Conservation (phyloP, 352 stramenopile species). For the Thalassiosira pacifica region DNA sequence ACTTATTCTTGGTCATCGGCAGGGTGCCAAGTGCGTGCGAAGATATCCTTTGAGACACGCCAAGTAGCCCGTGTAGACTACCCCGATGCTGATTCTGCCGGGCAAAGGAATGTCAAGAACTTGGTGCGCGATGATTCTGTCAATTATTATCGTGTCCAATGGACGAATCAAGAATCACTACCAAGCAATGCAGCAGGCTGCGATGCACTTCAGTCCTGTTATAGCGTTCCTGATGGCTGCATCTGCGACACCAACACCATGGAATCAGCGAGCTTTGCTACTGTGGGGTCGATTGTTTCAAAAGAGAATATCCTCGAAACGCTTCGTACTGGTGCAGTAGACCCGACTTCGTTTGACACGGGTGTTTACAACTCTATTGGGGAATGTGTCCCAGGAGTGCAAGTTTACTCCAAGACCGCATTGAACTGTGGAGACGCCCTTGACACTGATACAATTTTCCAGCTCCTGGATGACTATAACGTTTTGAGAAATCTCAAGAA, state of each 20-base stretch:
- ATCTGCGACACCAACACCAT: slow-evolving; percentile 38
- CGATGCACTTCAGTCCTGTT: slow-evolving; percentile 7
- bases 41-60: slow-evolving; percentile 12
- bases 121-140: slow-evolving; percentile 4
- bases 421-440: slow-evolving; percentile 27
- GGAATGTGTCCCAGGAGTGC: slow-evolving; percentile 9
- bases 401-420: slow-evolving; percentile 13
- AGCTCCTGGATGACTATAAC: slow-evolving; percentile 13
- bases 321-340: slow-evolving; percentile 21
- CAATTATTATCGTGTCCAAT: slow-evolving; percentile 6
- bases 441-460: slow-evolving; percentile 22
- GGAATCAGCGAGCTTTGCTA: neutral
- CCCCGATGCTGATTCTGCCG: slow-evolving; percentile 3
- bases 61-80: slow-evolving; percentile 6
- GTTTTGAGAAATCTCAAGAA: slow-evolving; percentile 48
- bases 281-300: slow-evolving; percentile 10
- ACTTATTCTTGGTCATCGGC: slow-evolving; percentile 16
- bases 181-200: slow-evolving; percentile 1
- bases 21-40: neutral
- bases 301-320: slow-evolving; percentile 4
- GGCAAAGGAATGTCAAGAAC: slow-evolving; percentile 11
- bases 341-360: slow-evolving; percentile 14
- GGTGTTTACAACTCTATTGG: slow-evolving; percentile 20
- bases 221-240: slow-evolving; percentile 26
- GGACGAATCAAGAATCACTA: slow-evolving; percentile 10